These are phyloP conservation scores for Aspergillus quadrilineatus DNA, from an alignment of 2,329 filamentous ascomycete species.

Conservation along the genomic window DNA sequence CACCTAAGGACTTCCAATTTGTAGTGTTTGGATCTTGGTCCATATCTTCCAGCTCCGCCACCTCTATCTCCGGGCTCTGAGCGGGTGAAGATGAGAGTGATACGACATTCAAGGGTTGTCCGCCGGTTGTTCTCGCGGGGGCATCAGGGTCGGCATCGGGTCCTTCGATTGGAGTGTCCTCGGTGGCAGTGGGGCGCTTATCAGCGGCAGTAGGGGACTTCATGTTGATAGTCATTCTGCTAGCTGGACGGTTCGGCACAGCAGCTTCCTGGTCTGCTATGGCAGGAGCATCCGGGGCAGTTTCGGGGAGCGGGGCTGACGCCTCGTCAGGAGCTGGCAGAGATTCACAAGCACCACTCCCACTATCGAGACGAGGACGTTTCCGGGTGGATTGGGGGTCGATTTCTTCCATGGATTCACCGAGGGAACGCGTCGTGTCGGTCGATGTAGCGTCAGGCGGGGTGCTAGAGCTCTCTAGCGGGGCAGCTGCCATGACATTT, in stretches of 20 bases:
- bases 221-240: conserved; percentile 50
- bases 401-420: conserved; percentile 43
- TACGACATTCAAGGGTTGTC: conserved; percentile 31
- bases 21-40: conserved; percentile 48
- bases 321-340: conserved; percentile 33
- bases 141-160: conserved; percentile 16
- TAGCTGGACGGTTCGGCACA: conserved; percentile 38
- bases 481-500: conserved; percentile 49
- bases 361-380: conserved; percentile 50
- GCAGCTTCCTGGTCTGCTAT: conserved; percentile 28
- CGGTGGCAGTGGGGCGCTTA: conserved; percentile 16
- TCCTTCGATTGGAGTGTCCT: conserved; percentile 18
- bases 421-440: conserved; percentile 30
- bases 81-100: conserved; percentile 46
- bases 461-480: conserved; percentile 47
- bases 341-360: conserved; percentile 36
- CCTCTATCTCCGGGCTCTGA: conserved; percentile 50
- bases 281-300: conserved; percentile 30
- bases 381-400: conserved; percentile 43
- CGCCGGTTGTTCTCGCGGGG: conserved; percentile 20
- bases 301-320: conserved; percentile 18
- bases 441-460: conserved; percentile 36
- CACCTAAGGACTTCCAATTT: conserved; percentile 43
- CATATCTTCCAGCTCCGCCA: conserved; percentile 51
- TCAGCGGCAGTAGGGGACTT: conserved; percentile 35